phyloP scores from a whole-genome alignment of 768 basidiomycete species.

The Porphyrellus cyaneotinctus region DNA sequence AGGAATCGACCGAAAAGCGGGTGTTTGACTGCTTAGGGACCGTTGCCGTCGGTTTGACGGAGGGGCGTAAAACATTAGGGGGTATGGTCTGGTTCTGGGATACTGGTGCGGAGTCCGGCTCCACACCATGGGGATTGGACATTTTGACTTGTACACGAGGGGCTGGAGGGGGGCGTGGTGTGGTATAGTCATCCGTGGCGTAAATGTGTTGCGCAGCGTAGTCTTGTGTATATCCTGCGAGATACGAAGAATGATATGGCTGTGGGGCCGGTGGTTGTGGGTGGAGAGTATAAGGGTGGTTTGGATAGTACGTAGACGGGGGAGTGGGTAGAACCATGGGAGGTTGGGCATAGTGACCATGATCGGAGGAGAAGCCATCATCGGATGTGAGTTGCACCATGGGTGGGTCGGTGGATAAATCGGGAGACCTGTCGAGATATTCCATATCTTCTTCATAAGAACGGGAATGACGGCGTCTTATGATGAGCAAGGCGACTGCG shows the following conservation, averaged over 20 bases:
- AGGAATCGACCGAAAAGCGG: constrained; percentile 29
- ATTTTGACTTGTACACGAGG: constrained; percentile 3
- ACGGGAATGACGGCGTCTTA: constrained; percentile 28
- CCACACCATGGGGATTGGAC: constrained; percentile 15
- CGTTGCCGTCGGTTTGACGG: constrained; percentile 1
- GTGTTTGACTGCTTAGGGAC: constrained; percentile 7
- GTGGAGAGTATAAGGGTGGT: constrained; percentile 14
- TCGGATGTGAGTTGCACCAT: constrained; percentile 11
- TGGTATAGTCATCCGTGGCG: constrained; percentile 17
- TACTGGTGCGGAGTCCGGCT: constrained; percentile 9
- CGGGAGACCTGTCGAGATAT: constrained; percentile 23
- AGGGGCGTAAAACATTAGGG: constrained; percentile 15
- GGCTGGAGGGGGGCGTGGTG: constrained; percentile 26
- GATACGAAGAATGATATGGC: constrained; percentile 1
- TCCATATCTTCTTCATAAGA: constrained; percentile 28
- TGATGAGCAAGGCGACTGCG: constrained; percentile 26
- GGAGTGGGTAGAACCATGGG: constrained; percentile 17
- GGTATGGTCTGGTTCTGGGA: neutral
- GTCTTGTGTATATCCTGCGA: constrained; percentile 7
- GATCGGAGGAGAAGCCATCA: constrained; percentile 19
- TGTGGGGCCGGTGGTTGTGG: constrained; percentile 1
- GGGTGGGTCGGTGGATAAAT: constrained; percentile 9
- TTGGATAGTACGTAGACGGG: constrained; percentile 22
- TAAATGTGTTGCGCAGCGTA: constrained; percentile 25
- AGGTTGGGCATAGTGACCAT: constrained; percentile 19